These are phyloP conservation scores for Saturnispora mendoncae DNA, from an alignment of 805 yeast species.

Conservation along the genomic window DNA sequence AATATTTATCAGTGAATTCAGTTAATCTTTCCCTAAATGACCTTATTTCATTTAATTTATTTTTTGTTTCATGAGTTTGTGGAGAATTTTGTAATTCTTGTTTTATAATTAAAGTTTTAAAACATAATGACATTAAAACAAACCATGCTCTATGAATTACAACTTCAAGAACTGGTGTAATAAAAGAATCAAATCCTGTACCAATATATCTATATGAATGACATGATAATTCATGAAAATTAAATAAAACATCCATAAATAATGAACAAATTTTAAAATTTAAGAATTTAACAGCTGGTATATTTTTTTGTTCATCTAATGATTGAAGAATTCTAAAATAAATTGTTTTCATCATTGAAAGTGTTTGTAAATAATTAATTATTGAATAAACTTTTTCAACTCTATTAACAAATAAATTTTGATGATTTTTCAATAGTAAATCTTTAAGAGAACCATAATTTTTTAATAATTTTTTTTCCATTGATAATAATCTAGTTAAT, in stretches of 20 bases:
- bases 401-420: slow-evolving; percentile 16
- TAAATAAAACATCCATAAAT: slow-evolving; percentile 29
- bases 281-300: slow-evolving; percentile 31
- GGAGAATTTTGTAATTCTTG: slow-evolving; percentile 13
- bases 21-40: slow-evolving; percentile 13
- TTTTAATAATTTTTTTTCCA: slow-evolving; percentile 30
- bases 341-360: slow-evolving; percentile 31
- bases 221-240: slow-evolving; percentile 30
- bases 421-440: slow-evolving; percentile 21
- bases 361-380: slow-evolving; percentile 20
- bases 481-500: slow-evolving; percentile 26
- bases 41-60: background rate
- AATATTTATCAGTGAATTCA: slow-evolving; percentile 18
- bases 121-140: slow-evolving; percentile 15
- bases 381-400: slow-evolving; percentile 20
- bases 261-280: slow-evolving; percentile 28
- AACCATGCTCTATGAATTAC: slow-evolving; percentile 32
- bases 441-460: slow-evolving; percentile 27
- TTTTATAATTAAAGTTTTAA: slow-evolving; percentile 27
- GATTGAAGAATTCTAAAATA: slow-evolving; percentile 35
- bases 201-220: slow-evolving; percentile 24
- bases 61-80: slow-evolving; percentile 1
- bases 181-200: slow-evolving; percentile 31
- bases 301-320: slow-evolving; percentile 26
- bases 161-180: slow-evolving; percentile 31